Conservation (phyloP, 169 alveolate genomes). For the Cryptosporidium muris region DNA sequence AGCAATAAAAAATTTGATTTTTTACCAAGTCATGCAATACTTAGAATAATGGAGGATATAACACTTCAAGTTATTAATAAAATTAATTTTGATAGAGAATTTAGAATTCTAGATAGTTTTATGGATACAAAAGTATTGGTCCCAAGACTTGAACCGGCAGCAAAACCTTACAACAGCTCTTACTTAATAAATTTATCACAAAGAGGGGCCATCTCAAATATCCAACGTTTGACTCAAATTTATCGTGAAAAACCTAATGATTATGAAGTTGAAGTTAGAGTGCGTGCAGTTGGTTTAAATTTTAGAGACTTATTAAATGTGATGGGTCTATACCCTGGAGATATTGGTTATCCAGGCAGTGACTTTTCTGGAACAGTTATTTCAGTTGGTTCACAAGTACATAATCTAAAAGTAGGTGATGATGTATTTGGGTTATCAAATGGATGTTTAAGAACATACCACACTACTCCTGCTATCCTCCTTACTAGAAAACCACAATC, state of each 20-base stretch:
- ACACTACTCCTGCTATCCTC: conserved; percentile 46
- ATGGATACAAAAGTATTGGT: conserved; percentile 5
- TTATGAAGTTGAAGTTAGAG: conserved; percentile 70
- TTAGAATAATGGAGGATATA: conserved; percentile 1
- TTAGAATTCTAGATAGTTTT: conserved; percentile 9
- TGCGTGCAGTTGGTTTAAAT: conserved; percentile 76
- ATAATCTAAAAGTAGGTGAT: conserved; percentile 66
- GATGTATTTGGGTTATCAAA: conserved; percentile 73
- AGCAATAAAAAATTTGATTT: conserved; percentile 2
- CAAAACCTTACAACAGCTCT: not conserved
- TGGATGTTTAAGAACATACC: conserved; percentile 64
- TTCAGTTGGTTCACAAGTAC: conserved; percentile 59
- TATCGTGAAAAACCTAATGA: conserved; percentile 18
- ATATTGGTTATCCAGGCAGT: conserved; percentile 74
- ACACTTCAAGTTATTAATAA: not conserved
- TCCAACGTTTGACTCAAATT: not conserved
- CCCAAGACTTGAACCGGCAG: conserved; percentile 8
- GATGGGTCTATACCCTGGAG: conserved; percentile 78
- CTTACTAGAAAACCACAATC: conserved; percentile 51
- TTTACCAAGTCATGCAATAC: not conserved
- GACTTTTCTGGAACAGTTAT: conserved; percentile 76
- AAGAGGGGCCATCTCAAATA: conserved; percentile 59
- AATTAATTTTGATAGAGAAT: conserved; percentile 49
- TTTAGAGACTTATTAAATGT: conserved; percentile 76
- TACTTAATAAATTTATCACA: not conserved